Percentiles rank a stretch among this genome's conserved stretches.
phyloP scores from a whole-genome alignment of 768 basidiomycete species.

The Psilocybe cyanescens region DNA sequence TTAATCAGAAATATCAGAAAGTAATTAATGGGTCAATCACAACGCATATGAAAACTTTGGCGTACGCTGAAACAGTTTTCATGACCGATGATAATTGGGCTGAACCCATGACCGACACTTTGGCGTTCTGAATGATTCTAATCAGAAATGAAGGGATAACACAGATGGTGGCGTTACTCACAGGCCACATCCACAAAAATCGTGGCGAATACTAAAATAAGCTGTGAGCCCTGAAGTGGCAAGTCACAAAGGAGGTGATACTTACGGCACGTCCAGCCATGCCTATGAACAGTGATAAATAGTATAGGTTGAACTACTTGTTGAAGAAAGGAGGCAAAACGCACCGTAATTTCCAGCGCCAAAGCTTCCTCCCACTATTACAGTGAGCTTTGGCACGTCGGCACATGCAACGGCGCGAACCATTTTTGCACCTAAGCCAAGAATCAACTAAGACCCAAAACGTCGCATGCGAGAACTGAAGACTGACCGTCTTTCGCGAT shows the following conservation, averaged over 20 bases:
- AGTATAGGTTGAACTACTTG: neutral
- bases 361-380: conserved; percentile 91
- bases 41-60: conserved; percentile 20
- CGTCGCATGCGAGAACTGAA: neutral
- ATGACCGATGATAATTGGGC: conserved; percentile 93
- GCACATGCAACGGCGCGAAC: conserved; percentile 94
- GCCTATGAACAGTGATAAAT: conserved; percentile 43
- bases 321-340: conserved; percentile 18
- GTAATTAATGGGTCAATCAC: neutral
- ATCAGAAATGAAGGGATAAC: conserved; percentile 3
- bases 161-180: conserved; percentile 39
- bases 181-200: conserved; percentile 99
- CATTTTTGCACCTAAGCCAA: conserved; percentile 79
- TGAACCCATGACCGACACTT: conserved; percentile 94
- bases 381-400: conserved; percentile 92
- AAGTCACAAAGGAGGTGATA: conserved; percentile 18
- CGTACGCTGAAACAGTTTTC: conserved; percentile 82
- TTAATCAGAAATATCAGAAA: neutral
- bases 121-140: conserved; percentile 67
- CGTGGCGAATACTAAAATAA: conserved; percentile 80
- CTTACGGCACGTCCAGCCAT: conserved; percentile 93
- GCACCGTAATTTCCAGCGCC: conserved; percentile 94
- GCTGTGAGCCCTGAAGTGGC: neutral
- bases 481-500: conserved; percentile 86
- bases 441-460: neutral